Evolutionary conservation across 805 yeast species (phyloP).

Genomic region (Wickerhamiella bombiphila): DNA sequence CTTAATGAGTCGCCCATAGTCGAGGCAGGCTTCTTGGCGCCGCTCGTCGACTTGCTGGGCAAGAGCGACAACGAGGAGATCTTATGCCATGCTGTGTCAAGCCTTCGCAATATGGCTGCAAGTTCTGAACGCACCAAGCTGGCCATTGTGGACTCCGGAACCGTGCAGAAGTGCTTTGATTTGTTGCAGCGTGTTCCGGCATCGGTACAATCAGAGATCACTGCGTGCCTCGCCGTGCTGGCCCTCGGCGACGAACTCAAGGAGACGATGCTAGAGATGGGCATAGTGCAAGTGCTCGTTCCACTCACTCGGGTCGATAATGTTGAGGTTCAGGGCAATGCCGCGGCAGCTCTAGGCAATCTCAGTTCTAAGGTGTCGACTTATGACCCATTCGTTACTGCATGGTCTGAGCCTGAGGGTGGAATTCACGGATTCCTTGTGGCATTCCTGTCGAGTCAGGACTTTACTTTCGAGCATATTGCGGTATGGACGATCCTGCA

Average conservation of each 20-base stretch:
- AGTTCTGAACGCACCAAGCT: conserved; percentile 83
- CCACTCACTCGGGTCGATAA: conserved; percentile 81
- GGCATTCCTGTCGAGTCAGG: conserved; percentile 65
- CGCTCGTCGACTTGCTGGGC: conserved; percentile 62
- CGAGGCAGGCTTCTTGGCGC: conserved; percentile 90
- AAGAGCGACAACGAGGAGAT: conserved; percentile 86
- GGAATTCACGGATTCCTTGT: conserved; percentile 77
- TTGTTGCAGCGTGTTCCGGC: conserved; percentile 72
- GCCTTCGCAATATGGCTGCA: conserved; percentile 91
- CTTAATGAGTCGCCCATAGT: conserved; percentile 88
- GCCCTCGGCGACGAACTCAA: conserved; percentile 94
- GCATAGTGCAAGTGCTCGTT: conserved; percentile 72
- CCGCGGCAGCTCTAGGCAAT: conserved; percentile 96
- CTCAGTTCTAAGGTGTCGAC: conserved; percentile 80
- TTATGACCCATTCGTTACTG: conserved; percentile 59
- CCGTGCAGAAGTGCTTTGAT: conserved; percentile 81
- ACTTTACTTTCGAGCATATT: conserved; percentile 93
- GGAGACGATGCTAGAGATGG: conserved; percentile 64
- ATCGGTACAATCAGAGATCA: conserved; percentile 86
- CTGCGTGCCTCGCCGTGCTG: conserved; percentile 92
- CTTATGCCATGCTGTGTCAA: conserved; percentile 95
- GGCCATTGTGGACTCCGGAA: conserved; percentile 87
- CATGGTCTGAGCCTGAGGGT: conserved; percentile 68
- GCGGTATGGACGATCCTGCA: conserved; percentile 95
- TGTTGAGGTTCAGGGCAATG: conserved; percentile 93